These are phyloP conservation scores for Ustilago sp. DNA, from an alignment of 1,284 basidiomycete species.

Conservation along the genomic window DNA sequence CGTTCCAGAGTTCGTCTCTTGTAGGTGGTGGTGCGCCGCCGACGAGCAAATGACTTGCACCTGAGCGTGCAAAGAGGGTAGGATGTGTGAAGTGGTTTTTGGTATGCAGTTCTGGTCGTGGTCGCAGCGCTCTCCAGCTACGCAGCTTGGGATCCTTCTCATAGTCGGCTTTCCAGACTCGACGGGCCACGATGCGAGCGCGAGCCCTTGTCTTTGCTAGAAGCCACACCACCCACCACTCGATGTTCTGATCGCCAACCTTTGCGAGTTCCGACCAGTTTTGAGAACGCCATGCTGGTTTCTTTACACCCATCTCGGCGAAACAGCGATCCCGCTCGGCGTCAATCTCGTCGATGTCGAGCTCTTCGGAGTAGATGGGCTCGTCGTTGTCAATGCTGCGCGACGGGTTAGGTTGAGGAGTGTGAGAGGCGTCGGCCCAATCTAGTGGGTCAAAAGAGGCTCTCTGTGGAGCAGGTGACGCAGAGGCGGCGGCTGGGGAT, in stretches of 20 bases:
- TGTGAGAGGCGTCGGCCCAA: slow-evolving; percentile 38
- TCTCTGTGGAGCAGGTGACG: background rate
- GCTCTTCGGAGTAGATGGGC: slow-evolving; percentile 48
- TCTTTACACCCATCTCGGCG: slow-evolving; percentile 50
- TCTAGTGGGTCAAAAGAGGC: slow-evolving; percentile 40
- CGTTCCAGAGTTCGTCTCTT: slow-evolving; percentile 31
- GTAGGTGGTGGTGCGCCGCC: slow-evolving; percentile 42
- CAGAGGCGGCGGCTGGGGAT: slow-evolving; percentile 16
- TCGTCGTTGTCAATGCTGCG: slow-evolving; percentile 36
- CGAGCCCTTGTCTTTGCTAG: slow-evolving; percentile 43
- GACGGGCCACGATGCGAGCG: slow-evolving; percentile 43
- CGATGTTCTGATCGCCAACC: slow-evolving; percentile 46
- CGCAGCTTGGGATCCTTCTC: slow-evolving; percentile 23
- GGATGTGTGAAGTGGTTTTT: slow-evolving; percentile 58
- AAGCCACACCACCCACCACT: slow-evolving; percentile 51
- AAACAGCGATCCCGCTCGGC: slow-evolving; percentile 49
- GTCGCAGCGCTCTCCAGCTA: slow-evolving; percentile 36
- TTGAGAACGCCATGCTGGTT: slow-evolving; percentile 39
- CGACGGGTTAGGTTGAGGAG: slow-evolving; percentile 24
- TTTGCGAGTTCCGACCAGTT: slow-evolving; percentile 47
- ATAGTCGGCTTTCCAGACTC: slow-evolving; percentile 38
- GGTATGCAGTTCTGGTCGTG: slow-evolving; percentile 40
- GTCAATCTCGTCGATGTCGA: slow-evolving; percentile 52
- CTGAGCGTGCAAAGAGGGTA: slow-evolving; percentile 53
- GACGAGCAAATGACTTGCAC: slow-evolving; percentile 47